phyloP scores from a whole-genome alignment of 148 eudicot genomes.

The Rhododendron kiyosumense region DNA sequence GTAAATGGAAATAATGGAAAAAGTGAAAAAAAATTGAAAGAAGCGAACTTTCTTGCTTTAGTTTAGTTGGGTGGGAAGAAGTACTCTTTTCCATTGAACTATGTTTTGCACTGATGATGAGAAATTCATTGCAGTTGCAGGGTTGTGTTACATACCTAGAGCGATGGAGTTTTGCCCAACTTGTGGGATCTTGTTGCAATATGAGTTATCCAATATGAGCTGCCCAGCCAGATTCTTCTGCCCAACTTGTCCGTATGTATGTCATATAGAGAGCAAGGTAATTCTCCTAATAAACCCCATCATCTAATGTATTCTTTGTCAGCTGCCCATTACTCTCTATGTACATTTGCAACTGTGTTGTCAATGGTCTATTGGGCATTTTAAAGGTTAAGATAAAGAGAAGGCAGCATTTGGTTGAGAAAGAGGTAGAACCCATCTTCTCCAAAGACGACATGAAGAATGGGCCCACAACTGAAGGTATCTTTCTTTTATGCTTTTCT shows the following conservation, averaged over 20 bases:
- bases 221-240: slow-evolving; percentile 54
- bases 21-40: too few relatives aligned
- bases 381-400: slow-evolving; percentile 60
- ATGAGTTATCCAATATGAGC: slow-evolving; percentile 34
- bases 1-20: too few relatives aligned
- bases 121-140: not conserved
- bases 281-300: not conserved
- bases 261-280: slow-evolving; percentile 52
- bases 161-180: slow-evolving; percentile 83
- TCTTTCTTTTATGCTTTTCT: not conserved
- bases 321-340: too few relatives aligned
- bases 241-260: slow-evolving; percentile 63
- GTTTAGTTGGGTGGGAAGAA: too few relatives aligned
- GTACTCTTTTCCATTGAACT: too few relatives aligned
- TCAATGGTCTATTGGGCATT: not conserved
- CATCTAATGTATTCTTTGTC: too few relatives aligned
- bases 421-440: slow-evolving; percentile 45
- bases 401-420: slow-evolving; percentile 39
- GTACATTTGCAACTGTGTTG: too few relatives aligned
- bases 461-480: slow-evolving; percentile 57
- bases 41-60: too few relatives aligned
- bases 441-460: slow-evolving; percentile 42
- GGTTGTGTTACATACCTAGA: not conserved
- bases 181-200: slow-evolving; percentile 67
- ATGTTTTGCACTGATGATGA: not conserved